phyloP scores from a whole-genome alignment of 441 rosid species.

The Omphalea diandra region DNA sequence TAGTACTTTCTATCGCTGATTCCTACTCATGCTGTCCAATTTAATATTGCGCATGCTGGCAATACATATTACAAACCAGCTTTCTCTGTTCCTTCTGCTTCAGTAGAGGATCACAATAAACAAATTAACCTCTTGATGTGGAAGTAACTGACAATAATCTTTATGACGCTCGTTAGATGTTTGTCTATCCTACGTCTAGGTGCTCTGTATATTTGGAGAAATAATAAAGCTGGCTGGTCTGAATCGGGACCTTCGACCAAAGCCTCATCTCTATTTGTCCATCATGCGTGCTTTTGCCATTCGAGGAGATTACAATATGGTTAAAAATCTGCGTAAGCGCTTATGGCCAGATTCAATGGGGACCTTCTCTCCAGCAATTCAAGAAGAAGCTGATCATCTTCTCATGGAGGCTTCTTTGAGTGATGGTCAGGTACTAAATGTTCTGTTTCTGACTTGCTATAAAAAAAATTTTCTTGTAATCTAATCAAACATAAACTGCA shows the following conservation, averaged over 20 bases:
- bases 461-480: neutral
- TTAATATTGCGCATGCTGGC: neutral
- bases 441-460: neutral
- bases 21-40: neutral
- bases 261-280: slow-evolving; percentile 71
- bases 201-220: slow-evolving; percentile 79
- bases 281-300: slow-evolving; percentile 67
- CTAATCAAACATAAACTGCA: neutral
- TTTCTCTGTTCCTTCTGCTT: neutral
- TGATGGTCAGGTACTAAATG: slow-evolving; percentile 58
- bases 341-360: slow-evolving; percentile 75
- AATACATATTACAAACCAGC: neutral
- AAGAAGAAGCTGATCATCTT: slow-evolving; percentile 73
- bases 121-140: neutral
- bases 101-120: too few relatives aligned
- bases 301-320: slow-evolving; percentile 59
- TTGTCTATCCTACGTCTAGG: slow-evolving; percentile 36
- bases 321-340: slow-evolving; percentile 53
- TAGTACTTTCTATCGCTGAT: neutral
- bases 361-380: slow-evolving; percentile 42
- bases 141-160: neutral
- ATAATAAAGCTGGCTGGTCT: slow-evolving; percentile 55
- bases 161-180: slow-evolving; percentile 12
- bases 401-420: slow-evolving; percentile 80
- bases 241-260: slow-evolving; percentile 51